Conservation (phyloP, 352 stramenopile species). For the Phytophthora macrochlamydospora region DNA sequence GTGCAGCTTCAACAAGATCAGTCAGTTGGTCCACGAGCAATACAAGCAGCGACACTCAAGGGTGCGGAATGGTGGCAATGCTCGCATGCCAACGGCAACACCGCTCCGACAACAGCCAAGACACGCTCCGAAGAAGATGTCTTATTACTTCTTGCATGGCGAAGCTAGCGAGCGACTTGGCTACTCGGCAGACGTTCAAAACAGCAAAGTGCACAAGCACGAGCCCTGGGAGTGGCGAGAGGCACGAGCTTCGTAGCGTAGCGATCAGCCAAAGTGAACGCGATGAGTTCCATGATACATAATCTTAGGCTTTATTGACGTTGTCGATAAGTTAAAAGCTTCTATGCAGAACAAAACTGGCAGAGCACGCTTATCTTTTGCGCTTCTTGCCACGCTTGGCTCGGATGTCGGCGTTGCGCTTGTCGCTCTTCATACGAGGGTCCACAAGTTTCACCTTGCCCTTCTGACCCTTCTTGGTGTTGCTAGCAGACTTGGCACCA, state of each 20-base stretch:
- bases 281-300: slow-evolving; percentile 30
- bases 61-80: neutral
- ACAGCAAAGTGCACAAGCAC: slow-evolving; percentile 25
- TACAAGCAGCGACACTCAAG: slow-evolving; percentile 12
- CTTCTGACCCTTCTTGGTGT: slow-evolving; percentile 79
- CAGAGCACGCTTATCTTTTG: slow-evolving; percentile 67
- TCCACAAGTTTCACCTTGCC: slow-evolving; percentile 98
- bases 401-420: slow-evolving; percentile 83
- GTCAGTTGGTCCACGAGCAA: slow-evolving; percentile 53
- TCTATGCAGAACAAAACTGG: slow-evolving; percentile 34
- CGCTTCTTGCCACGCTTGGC: slow-evolving; percentile 86
- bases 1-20: slow-evolving; percentile 85
- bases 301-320: slow-evolving; percentile 30
- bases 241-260: slow-evolving; percentile 8
- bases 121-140: slow-evolving; percentile 4
- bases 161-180: slow-evolving; percentile 34
- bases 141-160: slow-evolving; percentile 70
- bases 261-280: neutral
- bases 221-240: slow-evolving; percentile 59
- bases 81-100: neutral
- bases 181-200: slow-evolving; percentile 21
- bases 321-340: slow-evolving; percentile 58
- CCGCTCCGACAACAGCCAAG: slow-evolving; percentile 7
- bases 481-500: slow-evolving; percentile 59
- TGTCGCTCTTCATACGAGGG: slow-evolving; percentile 98